Percentiles rank a stretch among this genome's conserved stretches.
Evolutionary conservation across 192 early-diverging fungal species (phyloP).

Genomic region (Coemansia sp.): DNA sequence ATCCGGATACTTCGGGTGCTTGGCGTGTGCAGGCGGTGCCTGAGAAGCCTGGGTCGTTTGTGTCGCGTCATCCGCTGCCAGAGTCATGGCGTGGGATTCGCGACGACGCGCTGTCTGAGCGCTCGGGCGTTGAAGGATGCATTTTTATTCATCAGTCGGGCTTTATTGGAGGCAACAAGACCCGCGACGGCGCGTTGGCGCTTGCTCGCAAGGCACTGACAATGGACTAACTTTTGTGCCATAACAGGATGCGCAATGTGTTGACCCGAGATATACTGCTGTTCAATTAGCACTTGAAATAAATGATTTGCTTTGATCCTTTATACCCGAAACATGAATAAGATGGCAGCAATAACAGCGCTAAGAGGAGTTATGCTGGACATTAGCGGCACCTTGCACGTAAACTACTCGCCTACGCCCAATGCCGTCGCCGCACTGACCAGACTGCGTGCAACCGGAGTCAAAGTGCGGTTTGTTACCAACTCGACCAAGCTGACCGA

Average conservation of each 20-base stretch:
- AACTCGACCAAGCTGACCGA: conserved; percentile 84
- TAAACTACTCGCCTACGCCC: conserved; percentile 64
- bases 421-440: conserved; percentile 65
- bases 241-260: background rate
- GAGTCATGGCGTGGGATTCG: conserved; percentile 77
- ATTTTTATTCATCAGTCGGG: conserved; percentile 88
- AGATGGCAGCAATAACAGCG: background rate
- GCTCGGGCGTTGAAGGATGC: conserved; percentile 72
- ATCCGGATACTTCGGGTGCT: conserved; percentile 63
- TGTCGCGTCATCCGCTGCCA: conserved; percentile 76
- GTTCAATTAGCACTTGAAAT: too few relatives aligned
- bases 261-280: background rate
- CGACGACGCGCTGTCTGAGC: conserved; percentile 77
- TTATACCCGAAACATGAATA: background rate
- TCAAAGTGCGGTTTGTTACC: conserved; percentile 72
- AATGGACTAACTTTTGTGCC: conserved; percentile 32
- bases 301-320: too few relatives aligned
- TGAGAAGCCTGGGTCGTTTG: conserved; percentile 59
- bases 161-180: conserved; percentile 84
- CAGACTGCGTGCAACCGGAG: conserved; percentile 58
- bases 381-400: conserved; percentile 76
- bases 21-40: conserved; percentile 81
- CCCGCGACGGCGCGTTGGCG: conserved; percentile 70
- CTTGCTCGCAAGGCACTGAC: conserved; percentile 53
- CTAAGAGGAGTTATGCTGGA: conserved; percentile 70